Evolutionary conservation across 2,329 filamentous ascomycete species (phyloP).

Genomic region (Chalara sp.): DNA sequence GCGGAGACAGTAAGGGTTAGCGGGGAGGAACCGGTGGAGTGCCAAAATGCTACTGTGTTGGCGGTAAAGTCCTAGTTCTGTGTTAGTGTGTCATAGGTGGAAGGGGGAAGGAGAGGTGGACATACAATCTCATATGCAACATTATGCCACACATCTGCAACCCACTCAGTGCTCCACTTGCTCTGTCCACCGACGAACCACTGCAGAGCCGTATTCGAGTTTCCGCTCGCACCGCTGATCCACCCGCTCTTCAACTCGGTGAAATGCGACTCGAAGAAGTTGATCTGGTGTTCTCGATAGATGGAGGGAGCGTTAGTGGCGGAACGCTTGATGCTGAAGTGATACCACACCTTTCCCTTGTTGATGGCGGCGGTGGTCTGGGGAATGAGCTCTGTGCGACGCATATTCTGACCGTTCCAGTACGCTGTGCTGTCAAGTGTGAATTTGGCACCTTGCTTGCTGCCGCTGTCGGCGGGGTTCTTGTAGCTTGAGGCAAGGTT

Average conservation of each 20-base stretch:
- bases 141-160: slow-evolving; percentile 58
- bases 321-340: slow-evolving; percentile 60
- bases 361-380: slow-evolving; percentile 61
- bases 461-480: slow-evolving; percentile 47
- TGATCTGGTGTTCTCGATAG: slow-evolving; percentile 60
- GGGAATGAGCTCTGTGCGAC: slow-evolving; percentile 67
- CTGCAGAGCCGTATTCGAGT: slow-evolving; percentile 47
- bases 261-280: slow-evolving; percentile 63
- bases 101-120: background rate
- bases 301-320: slow-evolving; percentile 53
- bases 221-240: slow-evolving; percentile 40
- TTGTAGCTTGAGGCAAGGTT: slow-evolving; percentile 43
- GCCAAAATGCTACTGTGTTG: slow-evolving; percentile 60
- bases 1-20: slow-evolving; percentile 53
- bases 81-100: background rate
- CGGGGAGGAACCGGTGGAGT: slow-evolving; percentile 54
- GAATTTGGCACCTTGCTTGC: slow-evolving; percentile 60
- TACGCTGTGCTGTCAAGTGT: slow-evolving; percentile 57
- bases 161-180: slow-evolving; percentile 53
- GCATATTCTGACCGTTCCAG: slow-evolving; percentile 69
- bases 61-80: slow-evolving; percentile 47
- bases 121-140: slow-evolving; percentile 62
- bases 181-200: slow-evolving; percentile 57
- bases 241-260: slow-evolving; percentile 68
- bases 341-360: slow-evolving; percentile 62